A percentile compares a stretch with the other conserved stretches of the same genome.
phyloP scores from a whole-genome alignment of 2,329 filamentous ascomycete species.

The Ophiocordyceps robertsii region DNA sequence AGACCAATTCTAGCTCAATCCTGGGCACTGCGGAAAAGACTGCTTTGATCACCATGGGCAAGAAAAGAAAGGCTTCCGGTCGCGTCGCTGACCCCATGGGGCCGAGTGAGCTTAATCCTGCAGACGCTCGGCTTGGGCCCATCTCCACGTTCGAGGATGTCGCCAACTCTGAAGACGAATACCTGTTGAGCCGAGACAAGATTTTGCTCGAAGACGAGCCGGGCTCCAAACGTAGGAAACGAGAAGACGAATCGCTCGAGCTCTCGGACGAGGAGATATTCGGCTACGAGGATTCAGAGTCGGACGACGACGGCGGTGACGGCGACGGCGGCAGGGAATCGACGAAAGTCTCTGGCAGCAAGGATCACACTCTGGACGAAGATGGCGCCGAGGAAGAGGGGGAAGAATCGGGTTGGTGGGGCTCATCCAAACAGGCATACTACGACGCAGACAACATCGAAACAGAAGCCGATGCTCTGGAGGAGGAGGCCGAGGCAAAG shows the following conservation, averaged over 20 bases:
- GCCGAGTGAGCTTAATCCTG: constrained; percentile 39
- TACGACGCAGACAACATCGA: constrained; percentile 72
- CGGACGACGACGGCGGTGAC: constrained; percentile 32
- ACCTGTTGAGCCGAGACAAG: constrained; percentile 75
- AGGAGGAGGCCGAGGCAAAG: constrained; percentile 84
- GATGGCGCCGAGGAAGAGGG: constrained; percentile 35
- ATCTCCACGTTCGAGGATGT: constrained; percentile 66
- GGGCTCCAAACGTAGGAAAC: constrained; percentile 62
- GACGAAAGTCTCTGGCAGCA: constrained; percentile 17
- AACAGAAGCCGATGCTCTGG: constrained; percentile 57
- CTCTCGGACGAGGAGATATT: constrained; percentile 50
- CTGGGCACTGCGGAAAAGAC: background rate
- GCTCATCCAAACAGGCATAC: constrained; percentile 76
- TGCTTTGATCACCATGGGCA: constrained; percentile 32
- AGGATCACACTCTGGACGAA: constrained; percentile 26
- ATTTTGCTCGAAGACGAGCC: constrained; percentile 75
- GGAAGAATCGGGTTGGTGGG: constrained; percentile 65
- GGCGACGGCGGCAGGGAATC: constrained; percentile 19
- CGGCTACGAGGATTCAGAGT: constrained; percentile 31
- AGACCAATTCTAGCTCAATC: background rate
- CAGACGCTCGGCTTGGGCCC: constrained; percentile 47
- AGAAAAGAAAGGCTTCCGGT: constrained; percentile 58
- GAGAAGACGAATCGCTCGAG: constrained; percentile 55
- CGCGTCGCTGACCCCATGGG: constrained; percentile 29
- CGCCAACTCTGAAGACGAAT: constrained; percentile 88